phyloP scores from a whole-genome alignment of 1,139 yeast species.

The Candida tropicalis region DNA sequence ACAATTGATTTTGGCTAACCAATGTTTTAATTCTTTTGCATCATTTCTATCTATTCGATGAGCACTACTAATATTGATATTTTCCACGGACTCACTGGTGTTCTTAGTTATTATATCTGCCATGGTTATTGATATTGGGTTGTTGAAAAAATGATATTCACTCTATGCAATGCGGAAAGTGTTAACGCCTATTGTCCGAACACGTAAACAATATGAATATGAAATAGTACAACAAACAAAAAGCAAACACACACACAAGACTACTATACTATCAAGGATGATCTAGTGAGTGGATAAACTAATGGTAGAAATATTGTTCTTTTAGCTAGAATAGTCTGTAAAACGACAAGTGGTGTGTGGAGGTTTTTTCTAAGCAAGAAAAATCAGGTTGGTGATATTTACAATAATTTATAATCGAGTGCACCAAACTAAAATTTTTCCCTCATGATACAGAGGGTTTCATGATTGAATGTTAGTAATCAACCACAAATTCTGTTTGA shows the following conservation, averaged over 20 bases:
- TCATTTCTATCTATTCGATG: slow-evolving; percentile 10
- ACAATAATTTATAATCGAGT: too few species aligned
- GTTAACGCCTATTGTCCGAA: not conserved
- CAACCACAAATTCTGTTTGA: too few species aligned
- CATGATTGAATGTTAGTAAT: slow-evolving; percentile 1
- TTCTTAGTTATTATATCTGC: not conserved
- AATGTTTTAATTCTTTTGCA: slow-evolving; percentile 31
- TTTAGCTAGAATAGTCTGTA: too few species aligned
- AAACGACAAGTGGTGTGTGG: too few species aligned
- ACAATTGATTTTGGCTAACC: slow-evolving; percentile 41
- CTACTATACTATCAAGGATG: too few species aligned
- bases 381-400: too few species aligned
- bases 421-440: too few species aligned
- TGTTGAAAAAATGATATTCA: not conserved
- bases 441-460: too few species aligned
- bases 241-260: not conserved
- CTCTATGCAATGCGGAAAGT: slow-evolving; percentile 1
- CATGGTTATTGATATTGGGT: not conserved
- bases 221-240: not conserved
- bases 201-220: not conserved
- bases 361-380: too few species aligned
- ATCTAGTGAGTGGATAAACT: too few species aligned
- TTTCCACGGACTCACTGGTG: not conserved
- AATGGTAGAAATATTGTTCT: too few species aligned
- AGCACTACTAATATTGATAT: not conserved